Conservation (phyloP, 2,329 filamentous ascomycete genomes). For the Calonectria hawksworthii region DNA sequence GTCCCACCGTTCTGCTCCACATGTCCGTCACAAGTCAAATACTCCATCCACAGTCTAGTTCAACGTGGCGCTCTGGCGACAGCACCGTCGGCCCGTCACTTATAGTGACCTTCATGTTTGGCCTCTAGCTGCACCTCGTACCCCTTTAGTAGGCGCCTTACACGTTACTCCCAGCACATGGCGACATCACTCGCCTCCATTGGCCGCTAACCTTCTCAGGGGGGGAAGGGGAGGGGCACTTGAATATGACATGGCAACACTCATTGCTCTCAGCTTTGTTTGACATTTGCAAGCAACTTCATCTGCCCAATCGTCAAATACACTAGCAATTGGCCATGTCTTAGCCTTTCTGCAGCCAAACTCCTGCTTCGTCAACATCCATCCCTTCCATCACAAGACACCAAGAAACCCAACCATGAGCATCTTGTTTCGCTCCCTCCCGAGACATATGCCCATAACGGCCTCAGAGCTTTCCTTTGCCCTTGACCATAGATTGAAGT, state of each 20-base stretch:
- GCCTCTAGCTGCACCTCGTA: conserved; percentile 12
- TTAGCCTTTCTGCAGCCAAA: conserved; percentile 34
- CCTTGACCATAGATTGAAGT: conserved; percentile 43
- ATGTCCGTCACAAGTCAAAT: neutral
- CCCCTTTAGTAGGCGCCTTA: neutral
- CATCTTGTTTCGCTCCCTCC: conserved; percentile 14
- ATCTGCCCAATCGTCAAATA: conserved; percentile 26
- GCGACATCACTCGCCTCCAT: conserved; percentile 15
- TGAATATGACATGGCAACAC: conserved; percentile 11
- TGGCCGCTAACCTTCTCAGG: neutral
- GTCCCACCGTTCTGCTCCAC: neutral
- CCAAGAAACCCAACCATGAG: conserved; percentile 7
- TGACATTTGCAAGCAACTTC: conserved; percentile 29
- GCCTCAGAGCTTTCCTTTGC: conserved; percentile 39
- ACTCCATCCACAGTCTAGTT: neutral
- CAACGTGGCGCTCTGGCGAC: neutral
- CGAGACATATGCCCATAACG: conserved; percentile 23
- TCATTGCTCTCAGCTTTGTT: conserved; percentile 35
- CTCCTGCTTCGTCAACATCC: neutral
- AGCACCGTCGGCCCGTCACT: conserved; percentile 8
- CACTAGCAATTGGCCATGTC: conserved; percentile 19
- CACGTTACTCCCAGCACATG: conserved; percentile 14
- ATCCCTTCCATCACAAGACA: neutral
- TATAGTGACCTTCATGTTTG: conserved; percentile 8
- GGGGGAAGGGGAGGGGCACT: neutral